Conservation (phyloP, 2,329 filamentous ascomycete genomes). For the Fusarium bulbicola region DNA sequence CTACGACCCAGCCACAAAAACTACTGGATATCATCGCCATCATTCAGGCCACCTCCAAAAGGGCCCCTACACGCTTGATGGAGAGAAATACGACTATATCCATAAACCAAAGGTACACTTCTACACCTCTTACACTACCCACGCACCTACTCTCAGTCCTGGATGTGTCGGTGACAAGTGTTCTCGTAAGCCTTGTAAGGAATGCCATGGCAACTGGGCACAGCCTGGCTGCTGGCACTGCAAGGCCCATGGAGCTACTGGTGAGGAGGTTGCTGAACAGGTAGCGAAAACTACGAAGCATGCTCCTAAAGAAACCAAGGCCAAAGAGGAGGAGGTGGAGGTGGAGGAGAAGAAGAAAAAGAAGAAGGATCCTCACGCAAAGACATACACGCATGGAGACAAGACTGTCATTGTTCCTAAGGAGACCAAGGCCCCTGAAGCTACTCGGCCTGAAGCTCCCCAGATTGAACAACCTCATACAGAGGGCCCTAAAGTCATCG, state of each 20-base stretch:
- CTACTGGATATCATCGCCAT: conserved; percentile 3
- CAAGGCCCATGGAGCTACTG: conserved; percentile 36
- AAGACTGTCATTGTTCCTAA: conserved; percentile 19
- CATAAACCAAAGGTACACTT: conserved; percentile 22
- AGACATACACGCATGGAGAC: conserved; percentile 17
- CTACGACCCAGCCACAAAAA: neutral
- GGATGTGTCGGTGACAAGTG: conserved; percentile 35
- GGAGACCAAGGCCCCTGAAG: conserved; percentile 15
- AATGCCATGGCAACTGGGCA: conserved; percentile 42
- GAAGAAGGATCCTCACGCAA: conserved; percentile 9
- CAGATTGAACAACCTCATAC: neutral
- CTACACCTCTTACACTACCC: conserved; percentile 11
- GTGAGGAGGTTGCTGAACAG: conserved; percentile 6
- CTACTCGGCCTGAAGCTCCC: neutral
- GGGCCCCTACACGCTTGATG: neutral
- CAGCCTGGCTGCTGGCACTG: conserved; percentile 46
- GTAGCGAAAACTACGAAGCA: conserved; percentile 10
- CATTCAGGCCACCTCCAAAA: neutral
- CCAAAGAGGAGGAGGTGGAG: neutral
- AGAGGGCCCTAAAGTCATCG: neutral
- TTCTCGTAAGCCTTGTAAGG: conserved; percentile 39
- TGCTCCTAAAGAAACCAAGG: conserved; percentile 7
- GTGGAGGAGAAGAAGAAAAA: neutral
- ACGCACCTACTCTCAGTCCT: conserved; percentile 25
- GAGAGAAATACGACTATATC: conserved; percentile 24